Percentiles rank a stretch among this genome's conserved stretches.
Evolutionary conservation across 768 basidiomycete genomes (phyloP).

Genomic region (Lactarius tabidus): DNA sequence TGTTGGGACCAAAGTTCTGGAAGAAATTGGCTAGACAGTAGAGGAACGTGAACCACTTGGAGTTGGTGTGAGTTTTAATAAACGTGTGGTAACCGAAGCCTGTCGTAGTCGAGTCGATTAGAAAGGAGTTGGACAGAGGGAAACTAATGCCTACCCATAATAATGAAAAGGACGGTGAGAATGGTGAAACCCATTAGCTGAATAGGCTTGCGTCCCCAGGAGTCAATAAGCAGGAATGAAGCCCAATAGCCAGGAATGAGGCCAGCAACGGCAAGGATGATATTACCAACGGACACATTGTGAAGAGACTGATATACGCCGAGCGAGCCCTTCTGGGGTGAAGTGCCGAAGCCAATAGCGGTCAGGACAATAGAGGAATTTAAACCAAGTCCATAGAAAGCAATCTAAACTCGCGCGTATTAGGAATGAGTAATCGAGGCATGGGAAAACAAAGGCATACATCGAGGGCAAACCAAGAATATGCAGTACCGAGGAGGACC

Average conservation of each 20-base stretch:
- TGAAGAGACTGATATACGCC: constrained; percentile 49
- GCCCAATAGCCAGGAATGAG: constrained; percentile 79
- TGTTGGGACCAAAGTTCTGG: constrained; percentile 85
- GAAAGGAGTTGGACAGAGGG: not conserved
- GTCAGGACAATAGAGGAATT: constrained; percentile 74
- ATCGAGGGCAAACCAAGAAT: constrained; percentile 88
- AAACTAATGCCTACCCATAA: constrained; percentile 51
- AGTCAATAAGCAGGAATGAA: constrained; percentile 62
- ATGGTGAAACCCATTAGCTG: constrained; percentile 73
- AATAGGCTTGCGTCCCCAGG: constrained; percentile 78
- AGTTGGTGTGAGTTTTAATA: constrained; percentile 38
- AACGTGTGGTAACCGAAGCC: constrained; percentile 66
- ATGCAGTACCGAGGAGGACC: constrained; percentile 70
- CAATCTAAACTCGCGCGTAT: constrained; percentile 46
- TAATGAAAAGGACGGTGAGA: constrained; percentile 61
- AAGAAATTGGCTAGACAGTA: constrained; percentile 89
- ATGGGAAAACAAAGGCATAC: constrained; percentile 46
- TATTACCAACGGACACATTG: constrained; percentile 69
- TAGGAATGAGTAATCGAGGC: not conserved
- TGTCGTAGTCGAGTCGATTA: constrained; percentile 27
- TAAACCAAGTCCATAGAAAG: constrained; percentile 85
- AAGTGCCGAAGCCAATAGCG: constrained; percentile 68
- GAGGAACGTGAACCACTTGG: constrained; percentile 69
- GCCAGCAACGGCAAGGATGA: constrained; percentile 72
- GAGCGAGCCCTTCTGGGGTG: constrained; percentile 33